phyloP scores from a whole-genome alignment of 306 rosid species.

The Vicia faba region DNA sequence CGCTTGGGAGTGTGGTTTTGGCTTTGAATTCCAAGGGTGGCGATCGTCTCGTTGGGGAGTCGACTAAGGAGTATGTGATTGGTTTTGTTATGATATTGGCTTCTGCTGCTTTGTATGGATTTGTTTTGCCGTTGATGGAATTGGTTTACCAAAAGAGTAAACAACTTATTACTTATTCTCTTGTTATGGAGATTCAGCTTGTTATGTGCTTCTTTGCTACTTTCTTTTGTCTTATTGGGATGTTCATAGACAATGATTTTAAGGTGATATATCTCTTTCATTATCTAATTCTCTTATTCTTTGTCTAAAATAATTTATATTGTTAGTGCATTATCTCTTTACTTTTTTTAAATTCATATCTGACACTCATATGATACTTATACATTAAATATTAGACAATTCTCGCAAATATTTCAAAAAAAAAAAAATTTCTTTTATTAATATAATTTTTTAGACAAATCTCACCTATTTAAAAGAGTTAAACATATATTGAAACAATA shows the following conservation, averaged over 20 bases:
- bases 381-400: no score
- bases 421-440: no score
- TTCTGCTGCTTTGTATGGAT: slow-evolving; percentile 73
- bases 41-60: slow-evolving; percentile 73
- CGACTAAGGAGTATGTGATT: slow-evolving; percentile 46
- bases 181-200: slow-evolving; percentile 85
- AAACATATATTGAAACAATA: no score
- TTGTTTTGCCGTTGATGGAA: slow-evolving; percentile 75
- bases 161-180: slow-evolving; percentile 58
- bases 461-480: no score
- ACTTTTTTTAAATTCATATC: no score
- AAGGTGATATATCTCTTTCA: slow-evolving; percentile 44
- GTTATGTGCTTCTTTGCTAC: slow-evolving; percentile 72
- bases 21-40: slow-evolving; percentile 60
- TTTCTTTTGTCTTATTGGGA: slow-evolving; percentile 64
- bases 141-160: slow-evolving; percentile 58
- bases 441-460: no score
- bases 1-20: slow-evolving; percentile 64
- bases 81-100: slow-evolving; percentile 74
- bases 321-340: no score
- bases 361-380: no score
- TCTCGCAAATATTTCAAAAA: no score
- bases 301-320: no score
- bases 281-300: neutral
- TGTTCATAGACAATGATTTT: slow-evolving; percentile 77